phyloP scores from a whole-genome alignment of 495 filamentous ascomycete species.

The Hypoxylon lienhwacheense region DNA sequence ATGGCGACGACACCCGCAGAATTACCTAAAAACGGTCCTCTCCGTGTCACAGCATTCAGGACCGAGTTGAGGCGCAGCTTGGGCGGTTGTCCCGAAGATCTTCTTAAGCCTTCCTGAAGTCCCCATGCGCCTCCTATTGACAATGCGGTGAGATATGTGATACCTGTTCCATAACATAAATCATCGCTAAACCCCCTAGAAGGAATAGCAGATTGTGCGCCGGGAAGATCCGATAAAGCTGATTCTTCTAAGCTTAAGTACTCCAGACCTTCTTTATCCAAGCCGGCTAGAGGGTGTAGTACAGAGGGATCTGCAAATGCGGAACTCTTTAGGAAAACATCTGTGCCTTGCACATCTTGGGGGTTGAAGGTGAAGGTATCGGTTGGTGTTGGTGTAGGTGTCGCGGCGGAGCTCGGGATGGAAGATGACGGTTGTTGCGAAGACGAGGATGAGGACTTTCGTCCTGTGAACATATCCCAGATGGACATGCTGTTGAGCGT shows the following conservation, averaged over 20 bases:
- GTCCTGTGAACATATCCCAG: slow-evolving; percentile 86
- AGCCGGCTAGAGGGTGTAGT: slow-evolving; percentile 90
- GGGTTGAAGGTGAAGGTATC: slow-evolving; percentile 68
- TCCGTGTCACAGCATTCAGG: slow-evolving; percentile 85
- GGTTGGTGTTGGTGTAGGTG: slow-evolving; percentile 43
- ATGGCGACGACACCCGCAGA: slow-evolving; percentile 92
- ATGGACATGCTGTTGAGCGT: slow-evolving; percentile 61
- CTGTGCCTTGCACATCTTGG: slow-evolving; percentile 70
- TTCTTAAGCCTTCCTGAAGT: slow-evolving; percentile 79
- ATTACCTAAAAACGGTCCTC: slow-evolving; percentile 97
- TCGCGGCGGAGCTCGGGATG: slow-evolving; percentile 30
- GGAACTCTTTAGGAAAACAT: slow-evolving; percentile 73
- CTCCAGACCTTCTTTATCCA: slow-evolving; percentile 88
- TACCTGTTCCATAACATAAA: slow-evolving; percentile 94
- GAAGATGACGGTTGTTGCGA: slow-evolving; percentile 40
- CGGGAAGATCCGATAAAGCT: slow-evolving; percentile 83
- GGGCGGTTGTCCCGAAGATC: slow-evolving; percentile 73
- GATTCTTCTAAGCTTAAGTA: slow-evolving; percentile 94
- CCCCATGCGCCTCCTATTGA: slow-evolving; percentile 91
- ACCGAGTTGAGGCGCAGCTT: slow-evolving; percentile 91
- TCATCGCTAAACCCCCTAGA: slow-evolving; percentile 97
- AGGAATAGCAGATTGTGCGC: slow-evolving; percentile 80
- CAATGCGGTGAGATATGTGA: slow-evolving; percentile 85
- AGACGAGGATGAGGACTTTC: slow-evolving; percentile 62
- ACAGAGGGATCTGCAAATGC: slow-evolving; percentile 77